phyloP scores from a whole-genome alignment of 345 rosid species.

The Acer campestre region DNA sequence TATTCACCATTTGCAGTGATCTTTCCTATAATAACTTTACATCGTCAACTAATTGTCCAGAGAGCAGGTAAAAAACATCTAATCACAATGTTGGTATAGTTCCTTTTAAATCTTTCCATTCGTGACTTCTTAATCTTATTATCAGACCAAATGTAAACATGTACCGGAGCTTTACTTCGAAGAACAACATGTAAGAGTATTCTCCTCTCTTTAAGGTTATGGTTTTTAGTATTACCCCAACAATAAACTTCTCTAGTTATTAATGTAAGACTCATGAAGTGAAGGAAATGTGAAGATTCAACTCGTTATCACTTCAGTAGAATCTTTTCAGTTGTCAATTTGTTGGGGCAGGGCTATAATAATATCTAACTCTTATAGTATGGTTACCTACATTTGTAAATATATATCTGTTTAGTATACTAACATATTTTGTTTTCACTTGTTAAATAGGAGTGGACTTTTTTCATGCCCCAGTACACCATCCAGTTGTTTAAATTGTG shows the following conservation, averaged over 20 bases:
- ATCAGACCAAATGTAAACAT: constrained; percentile 28
- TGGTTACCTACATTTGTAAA: background rate
- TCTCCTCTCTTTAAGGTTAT: background rate
- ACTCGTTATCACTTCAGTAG: too few relatives aligned
- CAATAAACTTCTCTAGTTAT: background rate
- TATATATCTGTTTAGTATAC: background rate
- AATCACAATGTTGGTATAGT: background rate
- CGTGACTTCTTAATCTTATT: background rate
- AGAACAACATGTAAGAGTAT: constrained; percentile 34
- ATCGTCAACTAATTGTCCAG: constrained; percentile 26
- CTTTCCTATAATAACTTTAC: constrained; percentile 69
- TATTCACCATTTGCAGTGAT: constrained; percentile 44
- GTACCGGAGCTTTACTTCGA: constrained; percentile 39
- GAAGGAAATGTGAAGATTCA: too few relatives aligned
- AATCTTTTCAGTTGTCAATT: too few relatives aligned
- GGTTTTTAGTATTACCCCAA: background rate
- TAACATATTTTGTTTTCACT: background rate
- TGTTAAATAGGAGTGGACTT: constrained; percentile 25
- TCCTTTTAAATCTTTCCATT: background rate
- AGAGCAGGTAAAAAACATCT: background rate
- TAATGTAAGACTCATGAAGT: background rate
- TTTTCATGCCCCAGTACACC: constrained; percentile 36
- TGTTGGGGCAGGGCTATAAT: background rate
- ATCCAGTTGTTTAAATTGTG: constrained; percentile 35
- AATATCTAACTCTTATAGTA: constrained; percentile 13